Conservation (phyloP, 1,284 basidiomycete species). For the Boletellus deceptivus region DNA sequence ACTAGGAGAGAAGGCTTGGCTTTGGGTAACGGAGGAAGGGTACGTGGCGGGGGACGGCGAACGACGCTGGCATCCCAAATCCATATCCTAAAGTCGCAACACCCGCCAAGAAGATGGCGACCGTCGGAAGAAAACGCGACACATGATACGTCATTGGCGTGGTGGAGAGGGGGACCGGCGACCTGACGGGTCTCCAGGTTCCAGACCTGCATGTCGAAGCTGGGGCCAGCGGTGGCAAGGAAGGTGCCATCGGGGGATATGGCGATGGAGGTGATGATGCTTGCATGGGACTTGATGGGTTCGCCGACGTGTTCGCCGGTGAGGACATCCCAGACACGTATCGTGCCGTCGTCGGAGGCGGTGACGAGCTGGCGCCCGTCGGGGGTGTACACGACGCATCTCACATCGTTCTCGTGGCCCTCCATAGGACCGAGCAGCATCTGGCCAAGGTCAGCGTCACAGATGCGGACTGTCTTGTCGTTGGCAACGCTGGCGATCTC, state of each 20-base stretch:
- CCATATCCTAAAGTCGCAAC: conserved; percentile 31
- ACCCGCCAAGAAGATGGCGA: conserved; percentile 29
- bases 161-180: conserved; percentile 23
- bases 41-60: conserved; percentile 13
- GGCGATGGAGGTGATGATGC: conserved; percentile 30
- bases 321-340: conserved; percentile 31
- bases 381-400: conserved; percentile 30
- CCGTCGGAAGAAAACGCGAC: conserved; percentile 32
- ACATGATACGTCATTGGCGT: conserved; percentile 31
- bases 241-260: conserved; percentile 32
- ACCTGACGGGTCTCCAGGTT: conserved; percentile 24
- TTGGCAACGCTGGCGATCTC: conserved; percentile 33
- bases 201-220: conserved; percentile 30
- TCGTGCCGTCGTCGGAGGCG: conserved; percentile 28
- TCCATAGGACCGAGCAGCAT: conserved; percentile 28
- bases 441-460: conserved; percentile 33
- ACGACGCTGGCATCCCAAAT: conserved; percentile 30
- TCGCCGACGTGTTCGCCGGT: conserved; percentile 31
- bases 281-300: conserved; percentile 31
- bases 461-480: conserved; percentile 31
- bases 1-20: conserved; percentile 12
- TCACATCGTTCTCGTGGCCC: conserved; percentile 30
- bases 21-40: conserved; percentile 7
- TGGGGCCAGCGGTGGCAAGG: conserved; percentile 31
- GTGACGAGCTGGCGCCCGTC: conserved; percentile 29